A percentile compares a stretch with the other conserved stretches of the same genome.
Evolutionary conservation across 1,284 basidiomycete species (phyloP).

Genomic region (Trichosporon sp.): DNA sequence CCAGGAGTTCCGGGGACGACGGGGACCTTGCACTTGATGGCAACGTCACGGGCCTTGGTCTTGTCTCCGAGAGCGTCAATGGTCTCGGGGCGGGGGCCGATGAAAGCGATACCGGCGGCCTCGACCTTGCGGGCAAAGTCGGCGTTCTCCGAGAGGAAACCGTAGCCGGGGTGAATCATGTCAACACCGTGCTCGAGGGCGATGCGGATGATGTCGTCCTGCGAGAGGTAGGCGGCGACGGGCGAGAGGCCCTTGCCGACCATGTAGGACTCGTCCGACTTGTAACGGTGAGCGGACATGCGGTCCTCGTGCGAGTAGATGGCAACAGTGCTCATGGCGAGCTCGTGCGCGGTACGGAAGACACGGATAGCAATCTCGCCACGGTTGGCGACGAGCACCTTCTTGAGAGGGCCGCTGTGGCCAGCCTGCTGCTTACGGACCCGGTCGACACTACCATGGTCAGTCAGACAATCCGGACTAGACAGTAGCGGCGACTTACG

Average conservation of each 20-base stretch:
- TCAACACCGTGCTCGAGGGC: slow-evolving; percentile 96
- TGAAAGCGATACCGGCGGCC: slow-evolving; percentile 93
- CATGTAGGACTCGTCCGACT: slow-evolving; percentile 98
- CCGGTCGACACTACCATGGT: slow-evolving; percentile 67
- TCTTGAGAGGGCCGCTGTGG: slow-evolving; percentile 81
- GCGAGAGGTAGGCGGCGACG: slow-evolving; percentile 92
- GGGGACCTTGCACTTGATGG: slow-evolving; percentile 79
- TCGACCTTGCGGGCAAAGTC: slow-evolving; percentile 93
- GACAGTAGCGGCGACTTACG: slow-evolving; percentile 27
- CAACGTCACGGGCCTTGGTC: slow-evolving; percentile 84
- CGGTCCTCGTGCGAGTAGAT: slow-evolving; percentile 98
- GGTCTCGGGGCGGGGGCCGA: slow-evolving; percentile 92
- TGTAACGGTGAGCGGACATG: slow-evolving; percentile 94
- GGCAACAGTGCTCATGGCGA: slow-evolving; percentile 98
- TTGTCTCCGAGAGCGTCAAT: slow-evolving; percentile 98
- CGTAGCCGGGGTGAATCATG: slow-evolving; percentile 99
- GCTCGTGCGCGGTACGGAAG: slow-evolving; percentile 96
- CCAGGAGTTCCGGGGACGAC: slow-evolving; percentile 98
- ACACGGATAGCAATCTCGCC: slow-evolving; percentile 99
- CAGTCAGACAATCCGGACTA: not conserved
- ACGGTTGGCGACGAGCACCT: slow-evolving; percentile 92
- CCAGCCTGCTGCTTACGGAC: slow-evolving; percentile 88
- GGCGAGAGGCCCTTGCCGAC: slow-evolving; percentile 94
- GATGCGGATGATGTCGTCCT: slow-evolving; percentile 93
- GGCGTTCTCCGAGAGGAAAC: slow-evolving; percentile 97